phyloP scores from a whole-genome alignment of 2,329 filamentous ascomycete genomes.

The Aspergillus pseudonomiae region DNA sequence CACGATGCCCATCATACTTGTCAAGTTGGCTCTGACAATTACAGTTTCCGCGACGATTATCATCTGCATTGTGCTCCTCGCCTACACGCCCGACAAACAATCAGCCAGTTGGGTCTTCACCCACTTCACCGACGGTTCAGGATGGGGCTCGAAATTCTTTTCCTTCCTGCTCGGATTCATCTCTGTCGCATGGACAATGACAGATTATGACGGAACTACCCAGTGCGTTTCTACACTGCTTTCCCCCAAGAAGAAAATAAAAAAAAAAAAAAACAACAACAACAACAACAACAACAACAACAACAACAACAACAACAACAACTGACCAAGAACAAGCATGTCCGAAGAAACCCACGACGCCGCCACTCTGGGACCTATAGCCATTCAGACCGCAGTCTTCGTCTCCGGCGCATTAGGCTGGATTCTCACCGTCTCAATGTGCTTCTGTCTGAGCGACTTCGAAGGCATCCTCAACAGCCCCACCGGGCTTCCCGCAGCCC shows the following conservation, averaged over 20 bases:
- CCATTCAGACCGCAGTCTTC: constrained; percentile 62
- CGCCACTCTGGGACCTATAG: constrained; percentile 61
- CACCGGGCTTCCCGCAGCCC: constrained; percentile 63
- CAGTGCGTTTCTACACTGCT: constrained; percentile 49
- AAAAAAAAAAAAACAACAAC: too few species aligned
- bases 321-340: constrained; percentile 48
- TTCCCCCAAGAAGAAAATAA: not conserved
- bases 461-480: constrained; percentile 59
- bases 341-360: constrained; percentile 69
- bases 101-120: constrained; percentile 63
- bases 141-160: constrained; percentile 63
- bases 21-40: not conserved
- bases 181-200: constrained; percentile 60
- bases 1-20: not conserved
- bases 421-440: constrained; percentile 65
- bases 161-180: constrained; percentile 63
- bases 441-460: constrained; percentile 64
- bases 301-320: too few species aligned
- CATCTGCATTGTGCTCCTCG: constrained; percentile 62
- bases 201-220: constrained; percentile 68
- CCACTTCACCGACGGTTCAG: constrained; percentile 63
- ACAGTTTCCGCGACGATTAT: constrained; percentile 60
- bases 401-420: constrained; percentile 64
- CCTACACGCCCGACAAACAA: constrained; percentile 63
- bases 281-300: too few species aligned